Conservation (phyloP, 805 yeast genomes). For the Starmera pachycereana region DNA sequence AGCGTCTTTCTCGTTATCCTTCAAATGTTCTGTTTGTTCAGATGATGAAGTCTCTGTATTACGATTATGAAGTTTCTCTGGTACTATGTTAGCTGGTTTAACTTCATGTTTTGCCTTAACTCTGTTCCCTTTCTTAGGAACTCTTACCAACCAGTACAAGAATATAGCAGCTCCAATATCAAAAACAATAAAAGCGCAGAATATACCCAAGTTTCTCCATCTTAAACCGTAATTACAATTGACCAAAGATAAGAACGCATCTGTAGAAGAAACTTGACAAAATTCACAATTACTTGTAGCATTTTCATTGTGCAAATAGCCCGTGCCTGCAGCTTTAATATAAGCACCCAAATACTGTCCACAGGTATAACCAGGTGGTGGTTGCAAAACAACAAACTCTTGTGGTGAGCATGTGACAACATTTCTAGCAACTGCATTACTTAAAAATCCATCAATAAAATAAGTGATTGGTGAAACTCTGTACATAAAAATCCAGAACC, state of each 20-base stretch:
- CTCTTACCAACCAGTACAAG: conserved; percentile 52
- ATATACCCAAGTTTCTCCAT: conserved; percentile 55
- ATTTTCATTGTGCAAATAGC: conserved; percentile 29
- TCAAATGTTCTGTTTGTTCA: no score
- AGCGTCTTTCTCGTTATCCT: no score
- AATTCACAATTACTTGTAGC: conserved; percentile 41
- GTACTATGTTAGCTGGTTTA: background rate
- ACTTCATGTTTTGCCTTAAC: background rate
- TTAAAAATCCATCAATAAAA: conserved; percentile 40
- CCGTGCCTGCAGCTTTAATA: conserved; percentile 30
- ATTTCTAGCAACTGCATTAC: conserved; percentile 35
- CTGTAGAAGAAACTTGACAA: conserved; percentile 45
- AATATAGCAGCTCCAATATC: conserved; percentile 30
- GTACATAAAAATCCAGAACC: conserved; percentile 66
- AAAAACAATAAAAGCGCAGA: conserved; percentile 36
- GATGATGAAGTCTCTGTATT: no score
- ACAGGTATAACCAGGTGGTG: conserved; percentile 53
- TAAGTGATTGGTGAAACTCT: conserved; percentile 53
- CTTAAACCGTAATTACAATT: conserved; percentile 22
- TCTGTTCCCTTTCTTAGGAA: conserved; percentile 32
- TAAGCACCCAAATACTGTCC: conserved; percentile 36
- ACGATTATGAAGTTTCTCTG: no score
- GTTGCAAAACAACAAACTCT: conserved; percentile 39
- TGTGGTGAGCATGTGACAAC: conserved; percentile 34
- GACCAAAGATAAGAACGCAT: conserved; percentile 35